A percentile compares a stretch with the other conserved stretches of the same genome.
Evolutionary conservation across 129 eudicot species (phyloP).

Genomic region (Apium graveolens): DNA sequence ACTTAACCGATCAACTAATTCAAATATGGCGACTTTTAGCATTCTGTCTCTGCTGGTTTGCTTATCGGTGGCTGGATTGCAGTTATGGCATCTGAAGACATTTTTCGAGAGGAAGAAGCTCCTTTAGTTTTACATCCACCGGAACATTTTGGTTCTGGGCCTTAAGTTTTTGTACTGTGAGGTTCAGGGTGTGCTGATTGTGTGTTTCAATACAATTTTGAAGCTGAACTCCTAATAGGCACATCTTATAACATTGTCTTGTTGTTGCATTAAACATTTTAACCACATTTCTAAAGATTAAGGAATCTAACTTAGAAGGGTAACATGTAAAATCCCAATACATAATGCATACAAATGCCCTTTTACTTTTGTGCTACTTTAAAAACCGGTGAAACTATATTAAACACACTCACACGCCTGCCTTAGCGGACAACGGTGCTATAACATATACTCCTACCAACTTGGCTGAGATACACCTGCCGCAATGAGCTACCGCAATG

Average conservation of each 20-base stretch:
- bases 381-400: too few species aligned
- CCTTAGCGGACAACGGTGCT: too few species aligned
- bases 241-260: not conserved
- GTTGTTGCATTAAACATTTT: not conserved
- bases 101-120: slow-evolving; percentile 55
- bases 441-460: too few species aligned
- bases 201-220: not conserved
- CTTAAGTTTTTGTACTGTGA: not conserved
- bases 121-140: slow-evolving; percentile 18
- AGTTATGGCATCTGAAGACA: slow-evolving; percentile 59
- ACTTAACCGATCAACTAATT: slow-evolving; percentile 38
- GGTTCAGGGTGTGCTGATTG: not conserved
- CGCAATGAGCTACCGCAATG: too few species aligned
- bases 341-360: too few species aligned
- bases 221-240: not conserved
- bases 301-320: too few species aligned
- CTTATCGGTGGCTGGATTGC: slow-evolving; percentile 36
- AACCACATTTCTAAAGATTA: too few species aligned
- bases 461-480: too few species aligned
- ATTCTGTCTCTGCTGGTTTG: slow-evolving; percentile 45
- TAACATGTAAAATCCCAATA: too few species aligned
- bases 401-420: too few species aligned
- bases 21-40: slow-evolving; percentile 49
- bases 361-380: too few species aligned
- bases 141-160: not conserved